These are phyloP conservation scores for Lasiosphaeria ovina DNA, from an alignment of 495 filamentous ascomycete species.

Conservation along the genomic window DNA sequence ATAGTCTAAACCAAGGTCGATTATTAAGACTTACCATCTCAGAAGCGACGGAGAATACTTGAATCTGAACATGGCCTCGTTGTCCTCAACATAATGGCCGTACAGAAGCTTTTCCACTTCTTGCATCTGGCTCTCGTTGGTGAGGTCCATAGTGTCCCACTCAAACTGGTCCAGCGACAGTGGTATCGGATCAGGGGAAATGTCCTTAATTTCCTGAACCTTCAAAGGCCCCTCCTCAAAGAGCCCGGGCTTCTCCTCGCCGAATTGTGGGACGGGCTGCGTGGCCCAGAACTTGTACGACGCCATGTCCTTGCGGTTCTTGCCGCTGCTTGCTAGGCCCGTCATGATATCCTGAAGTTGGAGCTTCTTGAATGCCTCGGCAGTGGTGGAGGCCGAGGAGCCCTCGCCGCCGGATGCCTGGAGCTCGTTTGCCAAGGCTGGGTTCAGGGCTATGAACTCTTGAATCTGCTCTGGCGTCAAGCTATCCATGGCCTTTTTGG, in stretches of 20 bases:
- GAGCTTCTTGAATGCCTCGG: constrained; percentile 67
- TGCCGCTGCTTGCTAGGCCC: constrained; percentile 68
- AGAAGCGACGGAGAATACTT: constrained; percentile 87
- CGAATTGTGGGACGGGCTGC: constrained; percentile 88
- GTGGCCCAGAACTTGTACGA: constrained; percentile 98
- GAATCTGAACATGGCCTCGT: constrained; percentile 95
- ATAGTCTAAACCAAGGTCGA: background rate
- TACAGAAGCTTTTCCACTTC: constrained; percentile 87
- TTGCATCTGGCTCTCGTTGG: constrained; percentile 54
- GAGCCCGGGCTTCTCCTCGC: constrained; percentile 42
- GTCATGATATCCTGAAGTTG: constrained; percentile 78
- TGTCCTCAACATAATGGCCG: constrained; percentile 94
- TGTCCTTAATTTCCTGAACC: constrained; percentile 68
- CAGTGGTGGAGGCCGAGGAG: constrained; percentile 32
- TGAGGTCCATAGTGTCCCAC: constrained; percentile 90
- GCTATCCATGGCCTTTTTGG: constrained; percentile 42
- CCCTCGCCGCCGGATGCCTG: constrained; percentile 25
- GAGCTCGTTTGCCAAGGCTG: constrained; percentile 58
- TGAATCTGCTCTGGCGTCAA: constrained; percentile 48
- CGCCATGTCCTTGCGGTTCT: constrained; percentile 93
- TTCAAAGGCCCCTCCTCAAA: constrained; percentile 56
- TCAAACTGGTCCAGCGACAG: constrained; percentile 74
- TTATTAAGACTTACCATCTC: constrained; percentile 63
- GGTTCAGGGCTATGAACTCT: constrained; percentile 60
- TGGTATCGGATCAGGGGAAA: constrained; percentile 65